Evolutionary conservation across 352 stramenopile species (phyloP).

Genomic region (Phytophthora chlamydospora): DNA sequence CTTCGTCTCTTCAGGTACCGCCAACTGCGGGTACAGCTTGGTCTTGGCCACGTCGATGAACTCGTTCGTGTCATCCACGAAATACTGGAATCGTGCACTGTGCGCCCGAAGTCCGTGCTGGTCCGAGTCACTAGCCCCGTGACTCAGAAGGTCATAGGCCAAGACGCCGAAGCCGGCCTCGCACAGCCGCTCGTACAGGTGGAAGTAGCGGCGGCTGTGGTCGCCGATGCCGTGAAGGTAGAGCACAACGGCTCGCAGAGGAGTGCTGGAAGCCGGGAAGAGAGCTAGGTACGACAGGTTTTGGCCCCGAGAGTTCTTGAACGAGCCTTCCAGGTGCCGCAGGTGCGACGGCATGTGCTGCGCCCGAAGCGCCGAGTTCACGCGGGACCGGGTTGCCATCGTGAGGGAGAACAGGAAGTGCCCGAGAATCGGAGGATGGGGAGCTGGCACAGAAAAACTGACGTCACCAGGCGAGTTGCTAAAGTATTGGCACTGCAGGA

Average conservation of each 20-base stretch:
- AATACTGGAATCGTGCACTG: slow-evolving; percentile 37
- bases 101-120: slow-evolving; percentile 39
- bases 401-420: too few relatives aligned
- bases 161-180: slow-evolving; percentile 45
- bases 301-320: slow-evolving; percentile 50
- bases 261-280: slow-evolving; percentile 27
- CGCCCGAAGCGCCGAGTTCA: too few relatives aligned
- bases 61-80: slow-evolving; percentile 62
- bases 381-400: too few relatives aligned
- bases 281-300: slow-evolving; percentile 49
- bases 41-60: slow-evolving; percentile 46
- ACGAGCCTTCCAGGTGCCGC: slow-evolving; percentile 38
- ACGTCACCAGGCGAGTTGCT: too few relatives aligned
- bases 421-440: too few relatives aligned
- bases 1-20: slow-evolving; percentile 26
- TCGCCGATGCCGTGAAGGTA: slow-evolving; percentile 60
- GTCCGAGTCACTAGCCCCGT: slow-evolving; percentile 50
- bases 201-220: slow-evolving; percentile 50
- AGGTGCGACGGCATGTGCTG: slow-evolving; percentile 36
- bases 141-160: slow-evolving; percentile 55
- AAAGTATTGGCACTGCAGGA: too few relatives aligned
- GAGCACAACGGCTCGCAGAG: slow-evolving; percentile 50
- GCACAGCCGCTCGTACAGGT: slow-evolving; percentile 51
- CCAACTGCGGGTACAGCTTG: slow-evolving; percentile 33
- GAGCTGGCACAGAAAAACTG: too few relatives aligned